phyloP scores from a whole-genome alignment of 805 yeast genomes.

The Wickerhamomyces chambardii region DNA sequence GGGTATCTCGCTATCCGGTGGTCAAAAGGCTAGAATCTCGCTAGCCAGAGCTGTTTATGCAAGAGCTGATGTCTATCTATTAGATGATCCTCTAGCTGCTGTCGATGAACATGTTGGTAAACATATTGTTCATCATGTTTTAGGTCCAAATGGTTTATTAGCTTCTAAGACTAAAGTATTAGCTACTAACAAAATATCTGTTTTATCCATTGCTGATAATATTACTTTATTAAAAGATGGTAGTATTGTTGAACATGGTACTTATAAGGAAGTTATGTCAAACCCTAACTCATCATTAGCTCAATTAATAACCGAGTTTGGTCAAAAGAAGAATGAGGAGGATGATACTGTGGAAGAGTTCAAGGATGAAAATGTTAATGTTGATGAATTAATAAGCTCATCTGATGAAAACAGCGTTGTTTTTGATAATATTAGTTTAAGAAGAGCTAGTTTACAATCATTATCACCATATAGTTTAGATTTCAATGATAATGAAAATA shows the following conservation, averaged over 20 bases:
- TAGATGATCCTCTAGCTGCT: conserved; percentile 93
- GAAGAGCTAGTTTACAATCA: too few species aligned
- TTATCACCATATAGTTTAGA: too few species aligned
- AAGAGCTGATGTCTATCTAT: conserved; percentile 81
- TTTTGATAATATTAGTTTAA: too few species aligned
- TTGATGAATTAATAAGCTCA: too few species aligned
- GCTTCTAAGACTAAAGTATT: conserved; percentile 43
- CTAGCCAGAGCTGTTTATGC: conserved; percentile 95
- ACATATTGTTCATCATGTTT: conserved; percentile 71
- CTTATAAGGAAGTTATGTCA: conserved; percentile 37
- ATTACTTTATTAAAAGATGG: conserved; percentile 51
- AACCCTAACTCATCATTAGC: conserved; percentile 22
- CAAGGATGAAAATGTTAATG: too few species aligned
- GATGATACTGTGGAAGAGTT: too few species aligned
- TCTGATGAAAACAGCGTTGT: too few species aligned
- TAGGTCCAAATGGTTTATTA: conserved; percentile 45
- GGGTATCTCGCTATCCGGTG: conserved; percentile 94
- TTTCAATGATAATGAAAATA: too few species aligned
- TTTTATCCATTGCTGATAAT: conserved; percentile 46
- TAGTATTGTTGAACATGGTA: conserved; percentile 48
- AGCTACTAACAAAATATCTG: conserved; percentile 49
- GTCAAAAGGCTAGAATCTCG: conserved; percentile 93
- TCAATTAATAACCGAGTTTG: conserved; percentile 19
- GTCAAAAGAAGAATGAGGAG: conserved; percentile 11
- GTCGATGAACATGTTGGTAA: conserved; percentile 96